These are phyloP conservation scores for Cynanchum wilfordii DNA, from an alignment of 257 asterid genomes.

Conservation along the genomic window DNA sequence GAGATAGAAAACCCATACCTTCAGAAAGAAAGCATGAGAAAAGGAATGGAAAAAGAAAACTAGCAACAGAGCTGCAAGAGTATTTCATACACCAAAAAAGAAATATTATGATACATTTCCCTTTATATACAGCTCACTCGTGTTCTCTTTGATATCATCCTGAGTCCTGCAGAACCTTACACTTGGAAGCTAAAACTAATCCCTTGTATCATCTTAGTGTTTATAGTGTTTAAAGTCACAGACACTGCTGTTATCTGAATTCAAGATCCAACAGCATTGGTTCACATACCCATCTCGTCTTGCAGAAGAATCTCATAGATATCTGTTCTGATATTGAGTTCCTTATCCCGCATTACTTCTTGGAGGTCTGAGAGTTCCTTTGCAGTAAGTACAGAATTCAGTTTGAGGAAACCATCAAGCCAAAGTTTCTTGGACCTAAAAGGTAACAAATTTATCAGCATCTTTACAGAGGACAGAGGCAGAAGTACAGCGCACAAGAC, in stretches of 20 bases:
- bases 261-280: constrained; percentile 3
- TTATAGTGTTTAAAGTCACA: too few species aligned
- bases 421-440: constrained; percentile 84
- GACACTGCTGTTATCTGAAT: background rate
- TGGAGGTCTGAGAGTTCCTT: constrained; percentile 95
- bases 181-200: background rate
- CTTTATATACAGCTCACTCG: background rate
- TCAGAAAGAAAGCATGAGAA: background rate
- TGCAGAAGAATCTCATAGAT: constrained; percentile 84
- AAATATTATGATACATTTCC: background rate
- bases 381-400: constrained; percentile 50
- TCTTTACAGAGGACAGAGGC: background rate
- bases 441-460: background rate
- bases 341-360: constrained; percentile 97
- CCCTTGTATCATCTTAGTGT: background rate
- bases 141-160: background rate
- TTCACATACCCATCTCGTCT: constrained; percentile 55
- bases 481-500: background rate
- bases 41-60: background rate
- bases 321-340: constrained; percentile 90
- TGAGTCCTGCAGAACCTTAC: background rate
- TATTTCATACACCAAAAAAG: background rate
- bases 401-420: constrained; percentile 84
- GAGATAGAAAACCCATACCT: background rate
- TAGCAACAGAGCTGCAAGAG: background rate